Conservation (phyloP, 2,329 filamentous ascomycete species). For the Botrytis byssoidea region DNA sequence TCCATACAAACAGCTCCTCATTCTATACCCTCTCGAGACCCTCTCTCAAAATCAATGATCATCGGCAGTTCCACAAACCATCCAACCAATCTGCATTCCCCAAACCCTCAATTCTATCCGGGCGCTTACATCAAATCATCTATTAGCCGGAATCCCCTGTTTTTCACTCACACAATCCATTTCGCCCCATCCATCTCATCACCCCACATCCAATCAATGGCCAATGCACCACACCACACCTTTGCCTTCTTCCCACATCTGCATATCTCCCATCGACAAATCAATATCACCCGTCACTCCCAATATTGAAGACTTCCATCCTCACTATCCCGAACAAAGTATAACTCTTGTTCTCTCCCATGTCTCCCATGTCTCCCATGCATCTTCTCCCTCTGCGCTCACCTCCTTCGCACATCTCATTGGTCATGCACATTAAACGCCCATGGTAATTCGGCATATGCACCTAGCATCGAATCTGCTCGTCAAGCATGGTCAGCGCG, state of each 20-base stretch:
- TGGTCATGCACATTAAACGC: conserved; percentile 5
- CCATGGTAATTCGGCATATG: background rate
- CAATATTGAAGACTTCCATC: background rate
- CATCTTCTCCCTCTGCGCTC: background rate
- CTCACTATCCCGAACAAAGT: background rate
- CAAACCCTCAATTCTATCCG: background rate
- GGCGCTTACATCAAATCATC: conserved; percentile 10
- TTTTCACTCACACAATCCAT: background rate
- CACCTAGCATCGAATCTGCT: conserved; percentile 2
- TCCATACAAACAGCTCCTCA: background rate
- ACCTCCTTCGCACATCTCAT: background rate
- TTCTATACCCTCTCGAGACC: too few relatives aligned
- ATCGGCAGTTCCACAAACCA: background rate
- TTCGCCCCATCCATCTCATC: background rate
- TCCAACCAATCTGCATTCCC: background rate
- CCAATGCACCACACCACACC: conserved; percentile 3
- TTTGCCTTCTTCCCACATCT: background rate
- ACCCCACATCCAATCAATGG: conserved; percentile 8
- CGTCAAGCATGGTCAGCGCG: conserved; percentile 11
- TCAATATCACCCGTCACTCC: background rate
- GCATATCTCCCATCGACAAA: background rate
- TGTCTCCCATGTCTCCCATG: conserved; percentile 1
- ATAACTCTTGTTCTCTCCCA: background rate
- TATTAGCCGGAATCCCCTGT: conserved; percentile 13
- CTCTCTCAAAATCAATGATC: background rate